Base-by-base conservation (phyloP, 192 early-diverging fungal genomes). In the Allomyces macrogynus region DNA sequence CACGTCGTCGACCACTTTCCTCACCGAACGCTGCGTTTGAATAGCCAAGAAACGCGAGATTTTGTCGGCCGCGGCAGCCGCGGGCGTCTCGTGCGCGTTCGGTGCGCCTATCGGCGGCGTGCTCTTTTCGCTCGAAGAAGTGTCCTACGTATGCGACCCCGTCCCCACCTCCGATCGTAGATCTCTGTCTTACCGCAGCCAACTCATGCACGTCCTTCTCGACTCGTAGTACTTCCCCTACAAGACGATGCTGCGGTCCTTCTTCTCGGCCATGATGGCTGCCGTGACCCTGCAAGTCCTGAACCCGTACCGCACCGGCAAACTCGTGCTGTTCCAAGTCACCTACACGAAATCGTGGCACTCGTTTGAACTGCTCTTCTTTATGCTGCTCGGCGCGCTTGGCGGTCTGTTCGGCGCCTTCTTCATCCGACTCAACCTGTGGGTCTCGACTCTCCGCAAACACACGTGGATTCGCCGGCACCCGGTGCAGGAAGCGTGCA, bases 81-180 rank as follows among this genome's bases (percentile, higher is more conserved):
- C 93, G 4, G 95, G 95, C 54, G 87, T 97, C 10, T 85, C 89
- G 25, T 90, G 93, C 23, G 95, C 95, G 0, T 97, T 97, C 75
- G 95, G 93, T 24, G 89, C 93, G 1, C 95, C 95, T 0, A 93
- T 97, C 67, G 95, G 95, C 44, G 94, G 93, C 5, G 93, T 96
- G 16, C 74, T 97, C 63, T 94, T 95, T 68, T 88, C 88, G 26
- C 75, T 97, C 23, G 95, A 97, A 68, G 91, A 93, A 67, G 87
- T 93, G 64, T 87, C 85, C 61, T 93, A 92, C 66, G 93, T 82
- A 65, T 72, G 74, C 23, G 73, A 78, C 67, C 74, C 24, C 43
- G 74, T 74, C 11, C 74, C 76, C 24, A 67, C 75, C 61, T 67
- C 74, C 10, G 72, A n/a, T 78, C 57, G 75, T 61, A 5, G 23